phyloP scores from a whole-genome alignment of 768 basidiomycete species.

The Suillus occidentalis region DNA sequence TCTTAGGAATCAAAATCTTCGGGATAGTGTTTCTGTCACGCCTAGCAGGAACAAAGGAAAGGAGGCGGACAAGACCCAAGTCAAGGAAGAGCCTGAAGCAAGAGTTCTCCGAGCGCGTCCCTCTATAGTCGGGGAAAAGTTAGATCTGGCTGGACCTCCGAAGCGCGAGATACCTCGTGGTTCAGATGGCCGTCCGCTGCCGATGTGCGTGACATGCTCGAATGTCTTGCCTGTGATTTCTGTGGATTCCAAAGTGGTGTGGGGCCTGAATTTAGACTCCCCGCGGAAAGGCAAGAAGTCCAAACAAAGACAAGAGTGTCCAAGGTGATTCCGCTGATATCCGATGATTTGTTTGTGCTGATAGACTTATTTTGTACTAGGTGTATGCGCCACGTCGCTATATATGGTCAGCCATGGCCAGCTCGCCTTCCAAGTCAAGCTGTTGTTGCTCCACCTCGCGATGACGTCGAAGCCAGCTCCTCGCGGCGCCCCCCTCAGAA shows the following conservation, averaged over 20 bases:
- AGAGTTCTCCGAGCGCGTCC: conserved; percentile 53
- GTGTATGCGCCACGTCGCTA: conserved; percentile 78
- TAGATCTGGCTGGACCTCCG: conserved; percentile 39
- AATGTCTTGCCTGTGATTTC: conserved; percentile 76
- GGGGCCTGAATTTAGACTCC: conserved; percentile 61
- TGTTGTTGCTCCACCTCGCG: conserved; percentile 42
- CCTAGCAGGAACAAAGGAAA: conserved; percentile 36
- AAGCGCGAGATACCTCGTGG: conserved; percentile 51
- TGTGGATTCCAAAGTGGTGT: conserved; percentile 72
- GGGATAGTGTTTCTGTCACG: conserved; percentile 34
- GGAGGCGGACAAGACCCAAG: conserved; percentile 39
- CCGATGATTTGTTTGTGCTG: conserved; percentile 24
- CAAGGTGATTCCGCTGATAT: conserved; percentile 48
- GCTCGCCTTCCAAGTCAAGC: conserved; percentile 51
- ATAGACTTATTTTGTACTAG: conserved; percentile 36
- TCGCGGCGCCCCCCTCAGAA: conserved; percentile 53
- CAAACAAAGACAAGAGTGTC: conserved; percentile 69
- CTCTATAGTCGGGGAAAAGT: conserved; percentile 32
- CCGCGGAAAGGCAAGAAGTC: conserved; percentile 50
- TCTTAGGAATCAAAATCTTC: conserved; percentile 14
- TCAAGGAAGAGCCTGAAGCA: conserved; percentile 52
- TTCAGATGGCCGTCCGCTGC: conserved; percentile 64
- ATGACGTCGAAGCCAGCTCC: conserved; percentile 37
- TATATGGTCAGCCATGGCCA: conserved; percentile 75
- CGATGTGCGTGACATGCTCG: conserved; percentile 69